phyloP scores from a whole-genome alignment of 1,284 basidiomycete species.

The Abortiporus biennis region DNA sequence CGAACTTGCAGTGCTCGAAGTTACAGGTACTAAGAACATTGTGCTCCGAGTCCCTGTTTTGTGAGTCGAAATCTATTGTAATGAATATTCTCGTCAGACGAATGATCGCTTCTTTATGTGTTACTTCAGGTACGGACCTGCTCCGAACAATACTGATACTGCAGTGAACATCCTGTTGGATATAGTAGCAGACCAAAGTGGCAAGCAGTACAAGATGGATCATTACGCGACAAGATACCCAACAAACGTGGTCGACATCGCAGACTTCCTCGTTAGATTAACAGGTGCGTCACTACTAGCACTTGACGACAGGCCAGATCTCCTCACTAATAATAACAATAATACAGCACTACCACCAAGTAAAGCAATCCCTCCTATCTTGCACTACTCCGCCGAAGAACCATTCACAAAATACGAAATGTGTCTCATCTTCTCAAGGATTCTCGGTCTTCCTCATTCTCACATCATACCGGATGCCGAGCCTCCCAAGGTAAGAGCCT shows the following conservation, averaged over 20 bases:
- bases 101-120: background rate
- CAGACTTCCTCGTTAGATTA: slow-evolving; percentile 65
- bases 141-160: slow-evolving; percentile 68
- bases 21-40: slow-evolving; percentile 46
- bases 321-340: background rate
- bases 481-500: slow-evolving; percentile 38
- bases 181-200: slow-evolving; percentile 70
- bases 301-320: background rate
- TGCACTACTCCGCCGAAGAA: slow-evolving; percentile 74
- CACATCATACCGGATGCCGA: slow-evolving; percentile 67
- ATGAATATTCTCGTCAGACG: slow-evolving; percentile 1
- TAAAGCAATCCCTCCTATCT: slow-evolving; percentile 49
- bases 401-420: slow-evolving; percentile 85
- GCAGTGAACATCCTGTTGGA: slow-evolving; percentile 79
- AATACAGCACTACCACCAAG: slow-evolving; percentile 20
- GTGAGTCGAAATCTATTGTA: slow-evolving; percentile 33
- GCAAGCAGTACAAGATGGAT: slow-evolving; percentile 81
- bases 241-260: slow-evolving; percentile 74
- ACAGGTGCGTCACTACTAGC: slow-evolving; percentile 22
- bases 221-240: slow-evolving; percentile 81
- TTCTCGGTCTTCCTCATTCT: slow-evolving; percentile 55
- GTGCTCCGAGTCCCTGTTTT: slow-evolving; percentile 79
- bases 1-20: slow-evolving; percentile 56
- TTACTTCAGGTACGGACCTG: slow-evolving; percentile 64
- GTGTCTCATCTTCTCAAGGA: slow-evolving; percentile 65